Percentiles rank a stretch among this genome's conserved stretches.
phyloP scores from a whole-genome alignment of 495 filamentous ascomycete genomes.

The Neurospora sp. region DNA sequence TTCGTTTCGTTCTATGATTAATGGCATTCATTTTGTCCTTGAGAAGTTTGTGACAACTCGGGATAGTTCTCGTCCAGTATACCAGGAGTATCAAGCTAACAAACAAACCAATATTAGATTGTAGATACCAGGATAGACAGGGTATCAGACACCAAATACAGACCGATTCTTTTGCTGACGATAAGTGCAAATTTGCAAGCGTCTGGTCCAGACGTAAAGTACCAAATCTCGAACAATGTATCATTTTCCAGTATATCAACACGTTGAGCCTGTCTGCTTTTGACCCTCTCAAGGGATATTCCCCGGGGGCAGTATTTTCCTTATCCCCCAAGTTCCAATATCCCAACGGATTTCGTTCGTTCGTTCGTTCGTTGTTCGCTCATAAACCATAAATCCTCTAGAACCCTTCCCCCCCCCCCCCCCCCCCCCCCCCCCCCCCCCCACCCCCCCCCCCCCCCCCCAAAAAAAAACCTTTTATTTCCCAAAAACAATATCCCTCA shows the following conservation, averaged over 20 bases:
- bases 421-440: no score
- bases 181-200: background rate
- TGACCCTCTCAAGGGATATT: background rate
- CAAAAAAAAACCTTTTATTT: slow-evolving; percentile 10
- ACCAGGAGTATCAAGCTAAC: background rate
- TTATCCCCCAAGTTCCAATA: background rate
- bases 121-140: no score
- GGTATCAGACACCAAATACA: no score
- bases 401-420: background rate
- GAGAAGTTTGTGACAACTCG: background rate
- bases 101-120: background rate
- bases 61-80: background rate
- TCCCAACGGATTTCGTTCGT: background rate
- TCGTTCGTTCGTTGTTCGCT: background rate
- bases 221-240: background rate
- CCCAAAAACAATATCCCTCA: slow-evolving; percentile 46
- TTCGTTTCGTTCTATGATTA: background rate
- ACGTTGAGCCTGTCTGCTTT: background rate
- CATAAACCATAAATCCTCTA: background rate
- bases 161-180: background rate
- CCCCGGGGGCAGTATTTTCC: background rate
- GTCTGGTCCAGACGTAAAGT: background rate
- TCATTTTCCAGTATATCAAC: background rate
- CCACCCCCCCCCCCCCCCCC: no score
- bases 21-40: background rate